Evolutionary conservation across 2,329 filamentous ascomycete genomes (phyloP).

Genomic region (Dactylonectria estremocensis): DNA sequence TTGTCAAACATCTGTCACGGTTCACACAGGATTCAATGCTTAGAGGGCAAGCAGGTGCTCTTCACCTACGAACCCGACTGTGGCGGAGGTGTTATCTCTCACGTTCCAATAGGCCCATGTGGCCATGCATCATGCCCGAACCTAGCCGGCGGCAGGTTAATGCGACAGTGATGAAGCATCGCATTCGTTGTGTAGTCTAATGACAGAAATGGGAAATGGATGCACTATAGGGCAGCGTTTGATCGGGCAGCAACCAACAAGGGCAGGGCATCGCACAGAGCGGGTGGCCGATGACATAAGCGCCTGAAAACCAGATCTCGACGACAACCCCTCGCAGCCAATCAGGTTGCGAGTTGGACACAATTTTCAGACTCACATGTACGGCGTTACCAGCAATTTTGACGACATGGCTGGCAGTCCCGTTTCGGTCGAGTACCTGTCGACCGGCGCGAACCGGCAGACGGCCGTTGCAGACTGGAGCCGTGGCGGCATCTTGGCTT

Average conservation of each 20-base stretch:
- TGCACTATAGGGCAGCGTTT: conserved; percentile 6
- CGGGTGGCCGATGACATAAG: conserved; percentile 44
- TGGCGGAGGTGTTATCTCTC: too few species aligned
- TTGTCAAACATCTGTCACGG: too few species aligned
- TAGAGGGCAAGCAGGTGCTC: too few species aligned
- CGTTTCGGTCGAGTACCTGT: conserved; percentile 69
- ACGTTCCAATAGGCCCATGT: not conserved
- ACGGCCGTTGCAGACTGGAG: conserved; percentile 94
- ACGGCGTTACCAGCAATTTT: conserved; percentile 27
- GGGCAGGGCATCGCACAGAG: conserved; percentile 1
- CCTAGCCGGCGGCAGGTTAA: conserved; percentile 17
- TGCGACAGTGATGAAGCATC: conserved; percentile 18
- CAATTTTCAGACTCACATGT: conserved; percentile 55
- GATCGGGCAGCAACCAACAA: not conserved
- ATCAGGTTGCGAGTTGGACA: conserved; percentile 53
- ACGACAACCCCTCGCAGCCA: conserved; percentile 48
- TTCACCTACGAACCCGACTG: too few species aligned
- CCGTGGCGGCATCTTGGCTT: conserved; percentile 80
- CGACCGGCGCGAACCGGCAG: conserved; percentile 91
- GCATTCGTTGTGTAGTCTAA: conserved; percentile 19
- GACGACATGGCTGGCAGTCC: conserved; percentile 49
- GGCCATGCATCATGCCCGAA: conserved; percentile 14
- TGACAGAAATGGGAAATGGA: conserved; percentile 3
- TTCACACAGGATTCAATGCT: too few species aligned
- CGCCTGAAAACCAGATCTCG: conserved; percentile 38